Evolutionary conservation across 225 moss, liverwort and hornwort species (phyloP), one percentile per base, ranked within the genome.

Genomic region (Bryoerythrophyllum caledonicum): DNA sequence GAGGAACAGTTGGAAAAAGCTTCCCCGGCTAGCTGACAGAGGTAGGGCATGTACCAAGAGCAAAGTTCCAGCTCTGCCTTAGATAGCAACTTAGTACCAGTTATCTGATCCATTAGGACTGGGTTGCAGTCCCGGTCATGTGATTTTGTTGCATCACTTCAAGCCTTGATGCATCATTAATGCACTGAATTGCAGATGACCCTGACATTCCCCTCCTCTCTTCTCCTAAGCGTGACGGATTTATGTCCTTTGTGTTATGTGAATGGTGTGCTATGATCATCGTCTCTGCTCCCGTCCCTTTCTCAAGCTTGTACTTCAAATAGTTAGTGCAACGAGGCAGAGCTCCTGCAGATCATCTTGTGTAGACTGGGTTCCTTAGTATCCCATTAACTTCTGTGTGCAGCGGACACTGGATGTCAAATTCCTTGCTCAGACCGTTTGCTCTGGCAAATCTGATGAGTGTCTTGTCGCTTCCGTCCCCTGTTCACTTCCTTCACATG

Each of bases 61-160:
- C 41, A 27, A 28, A 57, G 56, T 75, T 60, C 61, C 52, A 57
- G 56, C 72, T 60, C 66, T 58, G 70, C 44, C 68, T 34, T 65
- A 76, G 75, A 24, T 28, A 67, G 60, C 16, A 16, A 16, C 28
- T 71, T 24, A 73, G 48, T 1, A 48, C 5, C 11, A 48, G 48
- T 17, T 48, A 13, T 17, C 16, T 48, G 83, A 80, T 78, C 83
- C 57, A 65, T 67, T 58, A 53, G 70, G 83, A 80, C 74, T 82
- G 72, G 48, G 57, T 52, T 35, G 58, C 69, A 81, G 80, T 79
- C 86, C 81, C 76, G 78, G 78, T 78, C 86, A 81, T 83, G 86
- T 86, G 83, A 83, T 74, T 79, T 80, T 83, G 83, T 75, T 83
- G 83, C 78, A 83, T 86, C 80, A 74, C 67, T 68, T 78, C 26